Evolutionary conservation across 352 stramenopile species (phyloP).

Genomic region (Phytophthora chlamydospora): DNA sequence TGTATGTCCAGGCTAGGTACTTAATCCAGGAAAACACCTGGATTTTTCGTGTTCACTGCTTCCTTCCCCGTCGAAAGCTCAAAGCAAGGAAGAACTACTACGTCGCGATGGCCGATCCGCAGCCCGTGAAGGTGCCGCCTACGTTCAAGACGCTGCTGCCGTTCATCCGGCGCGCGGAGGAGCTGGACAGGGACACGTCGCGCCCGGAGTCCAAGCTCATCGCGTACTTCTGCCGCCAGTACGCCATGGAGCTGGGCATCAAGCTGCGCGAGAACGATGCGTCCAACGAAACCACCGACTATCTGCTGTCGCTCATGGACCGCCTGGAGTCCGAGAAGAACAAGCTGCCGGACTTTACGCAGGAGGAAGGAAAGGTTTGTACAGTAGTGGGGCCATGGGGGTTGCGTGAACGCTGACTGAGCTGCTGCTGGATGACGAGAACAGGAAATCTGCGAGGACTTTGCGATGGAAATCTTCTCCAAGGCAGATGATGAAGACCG

Average conservation of each 20-base stretch:
- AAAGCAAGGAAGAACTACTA: conserved; percentile 7
- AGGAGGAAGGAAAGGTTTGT: conserved; percentile 89
- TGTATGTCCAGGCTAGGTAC: not conserved
- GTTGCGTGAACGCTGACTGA: conserved; percentile 1
- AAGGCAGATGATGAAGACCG: conserved; percentile 95
- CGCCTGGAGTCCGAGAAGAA: conserved; percentile 92
- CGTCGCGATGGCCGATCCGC: conserved; percentile 50
- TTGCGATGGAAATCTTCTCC: conserved; percentile 93
- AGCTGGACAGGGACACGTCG: conserved; percentile 92
- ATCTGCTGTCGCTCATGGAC: conserved; percentile 91
- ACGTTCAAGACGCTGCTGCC: conserved; percentile 94
- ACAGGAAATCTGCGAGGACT: conserved; percentile 88
- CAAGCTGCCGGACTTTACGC: conserved; percentile 89
- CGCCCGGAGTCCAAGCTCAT: conserved; percentile 94
- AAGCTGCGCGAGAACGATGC: conserved; percentile 83
- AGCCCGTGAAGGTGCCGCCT: conserved; percentile 84
- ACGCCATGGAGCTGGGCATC: conserved; percentile 90
- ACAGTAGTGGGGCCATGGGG: not conserved
- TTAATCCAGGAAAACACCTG: not conserved
- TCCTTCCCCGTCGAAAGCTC: conserved; percentile 1
- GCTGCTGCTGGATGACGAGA: not conserved
- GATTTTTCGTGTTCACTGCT: not conserved
- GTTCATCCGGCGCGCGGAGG: conserved; percentile 94
- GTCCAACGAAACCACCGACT: conserved; percentile 86
- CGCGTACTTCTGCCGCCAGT: conserved; percentile 93